Evolutionary conservation across 768 basidiomycete species (phyloP).

Genomic region (Psilocybe subaeruginosa): DNA sequence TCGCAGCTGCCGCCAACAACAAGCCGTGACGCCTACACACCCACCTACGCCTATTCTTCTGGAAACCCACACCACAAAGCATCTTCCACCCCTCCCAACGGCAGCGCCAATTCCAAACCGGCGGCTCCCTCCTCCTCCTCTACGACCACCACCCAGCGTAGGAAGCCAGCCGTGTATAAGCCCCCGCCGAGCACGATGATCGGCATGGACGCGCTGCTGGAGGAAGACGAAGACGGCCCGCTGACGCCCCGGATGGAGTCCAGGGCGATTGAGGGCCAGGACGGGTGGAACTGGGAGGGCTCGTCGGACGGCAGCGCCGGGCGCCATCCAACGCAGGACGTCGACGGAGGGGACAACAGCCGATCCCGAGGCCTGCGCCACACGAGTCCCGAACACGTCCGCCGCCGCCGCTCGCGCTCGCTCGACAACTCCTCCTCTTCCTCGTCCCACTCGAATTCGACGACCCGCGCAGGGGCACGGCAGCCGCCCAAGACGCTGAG

Average conservation of each 20-base stretch:
- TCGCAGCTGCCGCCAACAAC: too few species aligned
- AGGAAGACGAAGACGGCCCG: conserved; percentile 29
- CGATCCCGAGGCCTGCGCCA: conserved; percentile 5
- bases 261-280: conserved; percentile 1
- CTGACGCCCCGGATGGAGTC: conserved; percentile 18
- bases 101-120: not conserved
- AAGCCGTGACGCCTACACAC: too few species aligned
- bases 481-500: conserved; percentile 23
- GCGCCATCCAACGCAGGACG: too few species aligned
- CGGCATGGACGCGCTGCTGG: conserved; percentile 28
- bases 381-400: conserved; percentile 6
- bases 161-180: conserved; percentile 10
- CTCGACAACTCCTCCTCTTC: conserved; percentile 3
- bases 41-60: too few species aligned
- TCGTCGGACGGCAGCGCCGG: too few species aligned
- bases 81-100: not conserved
- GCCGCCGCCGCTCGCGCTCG: conserved; percentile 6
- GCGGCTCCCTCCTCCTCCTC: not conserved
- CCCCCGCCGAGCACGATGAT: conserved; percentile 21
- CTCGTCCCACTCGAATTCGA: not conserved
- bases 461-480: not conserved
- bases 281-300: not conserved
- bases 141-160: conserved; percentile 9
- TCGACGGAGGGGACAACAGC: not conserved
- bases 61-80: too few species aligned